Evolutionary conservation across 371 early-diverging fungal species (phyloP).

Genomic region (Racocetra persica): DNA sequence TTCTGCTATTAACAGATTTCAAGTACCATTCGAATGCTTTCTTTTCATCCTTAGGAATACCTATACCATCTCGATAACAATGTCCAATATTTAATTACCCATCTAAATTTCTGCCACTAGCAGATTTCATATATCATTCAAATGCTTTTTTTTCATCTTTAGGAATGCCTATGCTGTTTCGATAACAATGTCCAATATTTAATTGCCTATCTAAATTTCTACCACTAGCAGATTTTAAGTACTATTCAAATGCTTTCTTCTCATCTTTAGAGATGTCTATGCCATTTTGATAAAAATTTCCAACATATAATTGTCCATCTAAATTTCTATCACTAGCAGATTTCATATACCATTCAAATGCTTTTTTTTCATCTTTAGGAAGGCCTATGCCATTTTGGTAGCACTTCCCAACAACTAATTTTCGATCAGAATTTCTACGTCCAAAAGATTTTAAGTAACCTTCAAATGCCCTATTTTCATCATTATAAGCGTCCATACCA

Average conservation of each 20-base stretch:
- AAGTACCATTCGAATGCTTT: constrained; percentile 70
- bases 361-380: no score
- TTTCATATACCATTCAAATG: no score
- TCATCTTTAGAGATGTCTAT: not conserved
- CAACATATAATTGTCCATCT: constrained; percentile 64
- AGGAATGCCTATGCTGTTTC: not conserved
- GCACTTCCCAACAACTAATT: no score
- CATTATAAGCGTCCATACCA: no score
- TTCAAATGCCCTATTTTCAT: no score
- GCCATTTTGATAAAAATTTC: not conserved
- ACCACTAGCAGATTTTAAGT: not conserved
- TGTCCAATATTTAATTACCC: constrained; percentile 72
- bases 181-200: not conserved
- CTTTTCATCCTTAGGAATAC: constrained; percentile 64
- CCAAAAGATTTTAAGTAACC: no score
- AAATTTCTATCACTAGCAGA: constrained; percentile 35
- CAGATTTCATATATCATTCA: constrained; percentile 1
- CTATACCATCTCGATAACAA: constrained; percentile 80
- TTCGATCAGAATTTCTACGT: no score
- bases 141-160: not conserved
- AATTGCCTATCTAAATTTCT: not conserved
- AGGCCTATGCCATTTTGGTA: no score
- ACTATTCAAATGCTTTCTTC: constrained; percentile 6
- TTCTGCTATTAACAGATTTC: constrained; percentile 61
- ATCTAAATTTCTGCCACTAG: not conserved